Percentiles rank a stretch among this genome's conserved stretches.
These are phyloP conservation scores for Aphanomyces stellatus DNA, from an alignment of 352 stramenopile species.

Conservation along the genomic window DNA sequence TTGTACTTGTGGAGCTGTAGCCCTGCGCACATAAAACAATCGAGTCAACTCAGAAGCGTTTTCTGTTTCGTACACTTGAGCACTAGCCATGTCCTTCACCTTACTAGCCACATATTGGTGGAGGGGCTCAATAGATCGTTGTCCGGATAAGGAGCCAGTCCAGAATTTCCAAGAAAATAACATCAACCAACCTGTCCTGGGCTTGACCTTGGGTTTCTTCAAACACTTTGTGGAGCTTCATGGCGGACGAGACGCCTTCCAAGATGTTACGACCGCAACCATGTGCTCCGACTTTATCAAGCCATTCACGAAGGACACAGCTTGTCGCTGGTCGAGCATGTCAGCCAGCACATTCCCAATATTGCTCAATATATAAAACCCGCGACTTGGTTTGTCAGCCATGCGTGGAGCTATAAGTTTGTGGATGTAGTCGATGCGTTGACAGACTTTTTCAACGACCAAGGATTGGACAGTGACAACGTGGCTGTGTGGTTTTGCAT, in stretches of 20 bases:
- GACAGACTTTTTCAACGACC: background rate
- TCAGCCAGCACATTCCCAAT: background rate
- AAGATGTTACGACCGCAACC: background rate
- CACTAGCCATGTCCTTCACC: too few species aligned
- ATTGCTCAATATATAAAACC: background rate
- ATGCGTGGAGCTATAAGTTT: conserved; percentile 9
- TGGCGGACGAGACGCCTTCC: background rate
- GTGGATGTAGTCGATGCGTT: conserved; percentile 3
- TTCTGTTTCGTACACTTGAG: too few species aligned
- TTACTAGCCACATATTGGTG: too few species aligned
- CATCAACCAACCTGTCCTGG: too few species aligned
- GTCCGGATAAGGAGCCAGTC: too few species aligned
- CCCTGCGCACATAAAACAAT: too few species aligned
- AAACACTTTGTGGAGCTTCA: conserved; percentile 2
- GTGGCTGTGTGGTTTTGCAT: conserved; percentile 10
- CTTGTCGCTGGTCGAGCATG: conserved; percentile 7
- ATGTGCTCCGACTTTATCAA: conserved; percentile 1
- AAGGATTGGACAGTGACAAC: background rate
- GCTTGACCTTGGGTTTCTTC: background rate
- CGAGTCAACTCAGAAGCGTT: too few species aligned
- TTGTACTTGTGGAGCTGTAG: too few species aligned
- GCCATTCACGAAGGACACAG: background rate
- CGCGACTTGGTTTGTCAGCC: conserved; percentile 5
- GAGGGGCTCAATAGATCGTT: too few species aligned
- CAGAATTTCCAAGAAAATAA: too few species aligned